Conservation (phyloP, 2,329 filamentous ascomycete species). For the Fusarium anthophilum region DNA sequence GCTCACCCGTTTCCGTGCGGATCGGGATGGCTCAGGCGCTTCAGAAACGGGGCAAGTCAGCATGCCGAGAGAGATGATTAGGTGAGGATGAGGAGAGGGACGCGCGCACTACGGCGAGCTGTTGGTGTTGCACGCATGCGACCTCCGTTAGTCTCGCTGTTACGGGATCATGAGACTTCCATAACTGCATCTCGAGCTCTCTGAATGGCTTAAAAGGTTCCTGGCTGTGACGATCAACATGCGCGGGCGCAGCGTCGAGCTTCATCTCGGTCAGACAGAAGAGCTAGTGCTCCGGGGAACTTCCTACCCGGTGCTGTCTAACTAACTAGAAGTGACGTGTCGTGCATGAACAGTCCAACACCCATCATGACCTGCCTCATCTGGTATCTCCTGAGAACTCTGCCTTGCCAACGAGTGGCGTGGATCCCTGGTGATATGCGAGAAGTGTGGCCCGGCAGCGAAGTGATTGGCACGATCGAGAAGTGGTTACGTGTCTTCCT, state of each 20-base stretch:
- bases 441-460: constrained; percentile 12
- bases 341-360: not conserved
- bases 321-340: not conserved
- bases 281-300: not conserved
- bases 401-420: constrained; percentile 12
- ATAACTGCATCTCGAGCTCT: not conserved
- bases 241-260: not conserved
- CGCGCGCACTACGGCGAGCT: not conserved
- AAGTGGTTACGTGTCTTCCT: not conserved
- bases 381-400: constrained; percentile 1
- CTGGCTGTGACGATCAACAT: not conserved
- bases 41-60: not conserved
- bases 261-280: constrained; percentile 3
- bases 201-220: constrained; percentile 4
- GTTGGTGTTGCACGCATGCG: constrained; percentile 2
- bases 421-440: not conserved
- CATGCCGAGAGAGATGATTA: not conserved
- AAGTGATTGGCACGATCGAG: not conserved
- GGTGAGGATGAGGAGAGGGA: not conserved
- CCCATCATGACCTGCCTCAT: constrained; percentile 8
- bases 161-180: not conserved
- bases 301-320: not conserved
- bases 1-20: not conserved
- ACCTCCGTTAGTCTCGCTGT: not conserved
- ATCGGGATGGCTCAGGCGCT: not conserved